Base-by-base conservation (phyloP, 257 asterid species). In the Asclepias syriaca region DNA sequence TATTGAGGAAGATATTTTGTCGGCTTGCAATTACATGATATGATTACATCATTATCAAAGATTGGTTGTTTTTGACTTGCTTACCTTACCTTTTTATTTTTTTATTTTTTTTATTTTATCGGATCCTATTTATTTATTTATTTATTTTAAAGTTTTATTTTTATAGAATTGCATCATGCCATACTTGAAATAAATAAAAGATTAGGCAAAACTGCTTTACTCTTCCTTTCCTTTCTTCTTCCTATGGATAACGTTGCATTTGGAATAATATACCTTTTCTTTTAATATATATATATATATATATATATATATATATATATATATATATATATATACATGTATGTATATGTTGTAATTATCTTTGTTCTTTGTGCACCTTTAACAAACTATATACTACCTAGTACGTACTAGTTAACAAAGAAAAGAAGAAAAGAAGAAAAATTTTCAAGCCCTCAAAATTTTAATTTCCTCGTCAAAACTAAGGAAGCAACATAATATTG, bases 11-110 rank as follows among this genome's bases (percentile, higher is more conserved):
- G 76, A 27, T 7, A 27, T 55, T 59, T 79, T 87, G 92, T 82
- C 90, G 63, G 72, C 73, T 66, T 74, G 75, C 61, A 7, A 43
- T 40, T 43, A 11, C 39, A 34, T 34, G 39, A 34, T 34, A 64
- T 63, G 64, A 80, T 84, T 71, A 79, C 77, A 74, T 82, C 81
- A 72, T 53, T 21, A 43, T 43, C 54, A 4, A 9, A 54, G 72
- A 79, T 83, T 86, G 82, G 73, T 69, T 69, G 67, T 76, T 77
- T 77, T 77, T 85, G 78, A 82, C 84, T 81, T 54, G 72, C 76
- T 69, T 70, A 58, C 72, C 73, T 68, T 53, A 77, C 73, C 78
- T 76, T 81, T 43, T 8, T 43, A n/a, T n/a, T n/a, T n/a, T n/a
- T n/a, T n/a, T n/a, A n/a, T n/a, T n/a, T n/a, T n/a, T n/a, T n/a